Base-by-base conservation (phyloP, 768 basidiomycete species). In the Suillus sp. region DNA sequence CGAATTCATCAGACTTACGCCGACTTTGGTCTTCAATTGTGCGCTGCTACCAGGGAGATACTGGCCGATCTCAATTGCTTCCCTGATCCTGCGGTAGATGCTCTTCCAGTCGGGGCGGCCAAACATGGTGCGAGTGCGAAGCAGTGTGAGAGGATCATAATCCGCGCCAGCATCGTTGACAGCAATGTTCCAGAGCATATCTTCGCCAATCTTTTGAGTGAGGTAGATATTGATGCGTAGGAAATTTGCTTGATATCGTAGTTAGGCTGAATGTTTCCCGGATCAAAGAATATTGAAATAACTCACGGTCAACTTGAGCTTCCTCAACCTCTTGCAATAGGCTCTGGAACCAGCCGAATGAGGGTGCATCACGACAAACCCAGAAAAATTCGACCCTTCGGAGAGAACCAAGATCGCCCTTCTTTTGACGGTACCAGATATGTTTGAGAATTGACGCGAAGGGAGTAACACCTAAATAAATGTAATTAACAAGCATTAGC, bases 291-390 rank as follows among this genome's bases (percentile, higher is more conserved):
- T 16, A 45, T 38, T 9, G 38, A 11, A 58, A 50, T 30, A 14
- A 83, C 92, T 81, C 72, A 94, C 93, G 91, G 81, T 95, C 92
- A 40, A 87, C 87, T 72, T 95, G 94, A 51, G 92, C 90, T 56
- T 86, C 87, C 74, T 97, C 95, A 53, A 97, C 88, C 73, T 95
- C 89, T 70, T 90, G 89, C 64, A 97, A 81, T 59, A 97, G 78
- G 65, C 84, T 88, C 75, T 96, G 93, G 85, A 98, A 96, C 95
- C 95, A 97, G 69, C 93, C 95, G 70, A 97, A 95, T n/a, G 92
- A 92, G n/a, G 93, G 93, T n/a, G 91, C 87, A 68, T 95, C 92
- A 73, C 92, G 89, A 74, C 90, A 92, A 66, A 93, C 85, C 95
- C 95, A 96, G 79, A 96, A 92, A 77, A 96, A 96, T 69, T 96